Percentiles rank a stretch among this genome's conserved stretches.
Evolutionary conservation across 495 filamentous ascomycete species (phyloP).

Genomic region (Hyaloscypha finlandica): DNA sequence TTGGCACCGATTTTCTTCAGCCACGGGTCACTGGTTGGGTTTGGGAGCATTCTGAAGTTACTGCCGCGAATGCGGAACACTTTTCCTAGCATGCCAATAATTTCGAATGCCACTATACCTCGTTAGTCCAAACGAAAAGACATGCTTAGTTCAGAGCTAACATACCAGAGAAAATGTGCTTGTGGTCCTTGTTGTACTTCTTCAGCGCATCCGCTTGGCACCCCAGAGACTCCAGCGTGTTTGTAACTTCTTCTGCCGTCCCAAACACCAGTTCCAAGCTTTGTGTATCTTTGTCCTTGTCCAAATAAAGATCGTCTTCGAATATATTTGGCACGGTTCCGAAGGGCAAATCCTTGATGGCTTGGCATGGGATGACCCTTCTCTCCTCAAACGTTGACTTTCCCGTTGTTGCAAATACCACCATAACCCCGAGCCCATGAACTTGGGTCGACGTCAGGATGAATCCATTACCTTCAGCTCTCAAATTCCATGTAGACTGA

Average conservation of each 20-base stretch:
- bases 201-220: slow-evolving; percentile 45
- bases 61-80: slow-evolving; percentile 43
- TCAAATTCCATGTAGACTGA: slow-evolving; percentile 43
- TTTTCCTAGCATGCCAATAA: slow-evolving; percentile 53
- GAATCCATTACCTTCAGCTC: slow-evolving; percentile 53
- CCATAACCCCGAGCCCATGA: slow-evolving; percentile 47
- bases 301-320: slow-evolving; percentile 30
- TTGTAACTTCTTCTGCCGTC: slow-evolving; percentile 40
- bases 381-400: slow-evolving; percentile 44
- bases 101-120: slow-evolving; percentile 48
- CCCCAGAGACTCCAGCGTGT: slow-evolving; percentile 47
- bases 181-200: slow-evolving; percentile 38
- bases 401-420: slow-evolving; percentile 46
- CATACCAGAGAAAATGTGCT: slow-evolving; percentile 52
- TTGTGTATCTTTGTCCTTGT: slow-evolving; percentile 32
- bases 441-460: slow-evolving; percentile 45
- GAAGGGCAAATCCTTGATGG: slow-evolving; percentile 49
- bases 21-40: slow-evolving; percentile 49
- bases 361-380: slow-evolving; percentile 46
- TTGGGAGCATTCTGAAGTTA: slow-evolving; percentile 49
- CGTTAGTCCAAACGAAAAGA: background rate
- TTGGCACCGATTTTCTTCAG: slow-evolving; percentile 39
- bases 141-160: background rate
- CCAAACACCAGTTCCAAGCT: slow-evolving; percentile 42
- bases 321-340: slow-evolving; percentile 50